phyloP scores from a whole-genome alignment of 768 basidiomycete species.

The Asterophora lycoperdoides region DNA sequence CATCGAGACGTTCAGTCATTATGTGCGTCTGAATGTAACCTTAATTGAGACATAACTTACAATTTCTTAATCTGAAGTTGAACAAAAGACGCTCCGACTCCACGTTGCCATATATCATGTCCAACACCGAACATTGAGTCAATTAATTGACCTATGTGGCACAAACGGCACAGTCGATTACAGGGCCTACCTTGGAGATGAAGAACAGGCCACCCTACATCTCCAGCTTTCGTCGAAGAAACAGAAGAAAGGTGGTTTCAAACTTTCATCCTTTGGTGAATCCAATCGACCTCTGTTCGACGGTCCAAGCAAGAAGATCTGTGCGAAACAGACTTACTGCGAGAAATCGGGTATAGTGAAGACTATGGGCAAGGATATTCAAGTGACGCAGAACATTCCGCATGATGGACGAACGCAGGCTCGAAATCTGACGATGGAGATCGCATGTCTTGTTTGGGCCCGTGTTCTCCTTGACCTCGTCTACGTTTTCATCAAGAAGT shows the following conservation, averaged over 20 bases:
- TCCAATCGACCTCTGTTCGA: background rate
- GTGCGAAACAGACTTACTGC: slow-evolving; percentile 16
- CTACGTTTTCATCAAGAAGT: slow-evolving; percentile 11
- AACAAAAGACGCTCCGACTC: background rate
- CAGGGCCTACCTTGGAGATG: too few relatives aligned
- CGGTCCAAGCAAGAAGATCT: background rate
- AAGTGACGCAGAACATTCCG: slow-evolving; percentile 6
- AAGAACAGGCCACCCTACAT: too few relatives aligned
- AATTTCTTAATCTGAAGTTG: background rate
- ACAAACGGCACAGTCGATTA: too few relatives aligned
- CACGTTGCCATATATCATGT: background rate
- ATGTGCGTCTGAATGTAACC: background rate
- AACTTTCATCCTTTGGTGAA: slow-evolving; percentile 5
- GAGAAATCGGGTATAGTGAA: background rate
- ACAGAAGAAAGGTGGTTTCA: slow-evolving; percentile 9
- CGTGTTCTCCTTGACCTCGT: slow-evolving; percentile 16
- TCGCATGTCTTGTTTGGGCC: slow-evolving; percentile 21
- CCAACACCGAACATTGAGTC: background rate
- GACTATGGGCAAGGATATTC: background rate
- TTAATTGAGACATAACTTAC: background rate
- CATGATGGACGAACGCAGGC: slow-evolving; percentile 14
- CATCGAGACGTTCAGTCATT: background rate
- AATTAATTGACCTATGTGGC: too few relatives aligned
- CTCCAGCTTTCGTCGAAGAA: too few relatives aligned
- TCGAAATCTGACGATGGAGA: slow-evolving; percentile 16